Conservation (phyloP, 1,284 basidiomycete species). For the Marasmius tenuissimus region DNA sequence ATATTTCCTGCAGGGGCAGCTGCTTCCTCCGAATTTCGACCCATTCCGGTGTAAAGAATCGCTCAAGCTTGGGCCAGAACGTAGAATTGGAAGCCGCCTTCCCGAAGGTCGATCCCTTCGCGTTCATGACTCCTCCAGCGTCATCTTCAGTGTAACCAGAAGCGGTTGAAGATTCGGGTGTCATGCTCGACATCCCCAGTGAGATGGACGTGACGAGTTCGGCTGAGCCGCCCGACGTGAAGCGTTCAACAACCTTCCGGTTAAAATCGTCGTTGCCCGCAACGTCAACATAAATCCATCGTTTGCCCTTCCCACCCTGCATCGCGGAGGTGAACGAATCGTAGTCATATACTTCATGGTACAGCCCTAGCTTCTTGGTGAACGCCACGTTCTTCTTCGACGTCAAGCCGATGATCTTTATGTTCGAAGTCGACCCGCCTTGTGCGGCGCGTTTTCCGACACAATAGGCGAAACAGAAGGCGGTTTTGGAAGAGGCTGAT, state of each 20-base stretch:
- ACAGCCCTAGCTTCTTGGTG: constrained; percentile 49
- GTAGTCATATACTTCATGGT: constrained; percentile 55
- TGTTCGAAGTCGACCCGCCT: constrained; percentile 22
- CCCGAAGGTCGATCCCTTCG: neutral
- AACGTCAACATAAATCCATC: constrained; percentile 63
- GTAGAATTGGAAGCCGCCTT: constrained; percentile 14
- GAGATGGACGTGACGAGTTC: constrained; percentile 42
- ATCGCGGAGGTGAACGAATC: constrained; percentile 34
- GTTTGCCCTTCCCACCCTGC: constrained; percentile 18
- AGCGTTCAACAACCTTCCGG: constrained; percentile 36
- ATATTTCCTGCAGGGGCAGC: constrained; percentile 45
- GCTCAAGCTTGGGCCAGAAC: constrained; percentile 38
- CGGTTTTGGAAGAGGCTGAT: constrained; percentile 66
- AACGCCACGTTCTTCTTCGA: constrained; percentile 55
- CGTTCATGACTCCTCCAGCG: neutral
- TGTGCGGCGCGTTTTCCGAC: constrained; percentile 42
- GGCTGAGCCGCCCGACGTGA: constrained; percentile 32
- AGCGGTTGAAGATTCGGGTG: constrained; percentile 30
- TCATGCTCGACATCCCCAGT: constrained; percentile 55
- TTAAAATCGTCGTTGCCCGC: constrained; percentile 56
- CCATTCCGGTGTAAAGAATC: constrained; percentile 71
- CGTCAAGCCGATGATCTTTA: constrained; percentile 54
- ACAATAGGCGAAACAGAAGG: constrained; percentile 62
- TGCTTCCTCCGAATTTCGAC: constrained; percentile 49
- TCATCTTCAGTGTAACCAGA: neutral